Base-by-base conservation (phyloP, 192 early-diverging fungal genomes). In the Chytriomyces sp. region DNA sequence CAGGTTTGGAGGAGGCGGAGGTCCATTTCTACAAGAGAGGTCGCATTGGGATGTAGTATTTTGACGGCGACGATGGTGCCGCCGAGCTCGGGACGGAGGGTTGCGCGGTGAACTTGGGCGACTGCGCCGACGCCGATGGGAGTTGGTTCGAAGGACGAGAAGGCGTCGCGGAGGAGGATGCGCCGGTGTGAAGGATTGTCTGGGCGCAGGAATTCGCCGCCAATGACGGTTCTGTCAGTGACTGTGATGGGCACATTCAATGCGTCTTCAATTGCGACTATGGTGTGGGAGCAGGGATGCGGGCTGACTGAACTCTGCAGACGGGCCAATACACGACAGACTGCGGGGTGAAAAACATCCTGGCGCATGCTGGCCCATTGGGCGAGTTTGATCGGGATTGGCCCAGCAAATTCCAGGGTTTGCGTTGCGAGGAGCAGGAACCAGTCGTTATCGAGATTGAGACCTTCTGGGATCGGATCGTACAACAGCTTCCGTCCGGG, bases 101-200 rank as follows among this genome's bases (percentile, higher is more conserved):
- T 19, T 3, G 70, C 75, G 6, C 75, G 39, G 41, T 88, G 85
- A 33, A 95, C 95, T 79, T 98, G 96, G 0, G 94, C 94, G 68
- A 98, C 94, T 14, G 96, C 94, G 6, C 96, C 96, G 14, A 93
- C 92, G 0, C 96, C 96, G 19, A 96, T 81, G 0, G 95, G 93
- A 0, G 57, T 75, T 37, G 82, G 77, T 25, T 91, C 89, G 72
- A 96, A 92, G 32, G 79, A 72, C 36, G 86, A 86, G 81, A 98
- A 96, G 5, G 94, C 76, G 14, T 88, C 84, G 19, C 90, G 86
- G 14, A 96, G 70, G n/a, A 62, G 75, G 25, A 73, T 71, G 22
- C 85, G 84, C 6, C 84, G 86, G 63, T 22, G 38, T 85, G 94
- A 70, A 5, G 86, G 89, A 5, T 72, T 59, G 19, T 17, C 14